Conservation (phyloP, 768 basidiomycete species). For the Boletus tylopilopsis region DNA sequence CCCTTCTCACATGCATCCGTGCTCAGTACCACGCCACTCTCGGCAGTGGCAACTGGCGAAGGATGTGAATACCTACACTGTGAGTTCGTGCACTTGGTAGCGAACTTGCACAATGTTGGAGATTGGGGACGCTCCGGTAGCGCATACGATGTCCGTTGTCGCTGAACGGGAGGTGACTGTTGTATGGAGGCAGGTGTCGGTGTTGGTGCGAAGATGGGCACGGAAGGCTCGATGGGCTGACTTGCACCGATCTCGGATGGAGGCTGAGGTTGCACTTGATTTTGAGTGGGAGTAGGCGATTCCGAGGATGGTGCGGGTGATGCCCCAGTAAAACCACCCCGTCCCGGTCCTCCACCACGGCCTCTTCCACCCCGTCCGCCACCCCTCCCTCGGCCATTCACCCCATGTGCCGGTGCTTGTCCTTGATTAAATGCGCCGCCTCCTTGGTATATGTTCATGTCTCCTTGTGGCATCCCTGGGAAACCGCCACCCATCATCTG, state of each 20-base stretch:
- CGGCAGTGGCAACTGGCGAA: constrained; percentile 92
- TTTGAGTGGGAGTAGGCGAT: constrained; percentile 15
- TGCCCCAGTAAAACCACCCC: constrained; percentile 38
- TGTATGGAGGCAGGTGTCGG: constrained; percentile 25
- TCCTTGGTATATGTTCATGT: constrained; percentile 47
- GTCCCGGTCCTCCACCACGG: constrained; percentile 38
- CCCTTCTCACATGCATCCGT: constrained; percentile 91
- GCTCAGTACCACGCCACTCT: constrained; percentile 92
- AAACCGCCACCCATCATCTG: constrained; percentile 56
- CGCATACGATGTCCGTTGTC: constrained; percentile 45
- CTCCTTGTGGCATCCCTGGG: constrained; percentile 54
- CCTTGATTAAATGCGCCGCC: constrained; percentile 22
- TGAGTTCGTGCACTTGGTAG: constrained; percentile 85
- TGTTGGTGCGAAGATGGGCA: constrained; percentile 24
- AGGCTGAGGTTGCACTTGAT: constrained; percentile 18
- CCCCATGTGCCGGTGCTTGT: constrained; percentile 10
- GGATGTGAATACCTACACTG: constrained; percentile 92
- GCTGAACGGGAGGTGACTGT: constrained; percentile 11
- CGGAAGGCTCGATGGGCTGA: constrained; percentile 6
- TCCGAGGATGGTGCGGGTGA: constrained; percentile 23
- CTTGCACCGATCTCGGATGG: constrained; percentile 10
- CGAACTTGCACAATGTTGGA: constrained; percentile 92
- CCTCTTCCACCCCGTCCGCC: constrained; percentile 45
- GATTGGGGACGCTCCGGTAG: constrained; percentile 80
- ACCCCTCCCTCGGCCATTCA: constrained; percentile 42